A percentile compares a stretch with the other conserved stretches of the same genome.
Conservation (phyloP, 805 yeast genomes). For the Wickerhamomyces queroliae region DNA sequence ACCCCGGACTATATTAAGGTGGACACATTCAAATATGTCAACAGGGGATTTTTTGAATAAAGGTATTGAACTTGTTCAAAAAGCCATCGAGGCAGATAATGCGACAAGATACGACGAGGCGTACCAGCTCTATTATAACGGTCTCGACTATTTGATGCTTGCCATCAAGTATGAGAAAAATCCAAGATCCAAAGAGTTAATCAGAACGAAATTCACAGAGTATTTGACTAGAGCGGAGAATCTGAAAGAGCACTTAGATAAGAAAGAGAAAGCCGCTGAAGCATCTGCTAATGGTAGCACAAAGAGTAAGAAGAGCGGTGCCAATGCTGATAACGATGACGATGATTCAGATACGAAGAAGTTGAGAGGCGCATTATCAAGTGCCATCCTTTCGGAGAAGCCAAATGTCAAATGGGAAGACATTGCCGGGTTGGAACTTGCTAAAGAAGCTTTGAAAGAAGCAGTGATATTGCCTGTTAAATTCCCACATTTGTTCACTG, state of each 20-base stretch:
- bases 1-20: not conserved
- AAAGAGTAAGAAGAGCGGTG: constrained; percentile 51
- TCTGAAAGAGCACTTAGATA: constrained; percentile 81
- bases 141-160: constrained; percentile 90
- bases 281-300: constrained; percentile 36
- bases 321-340: constrained; percentile 52
- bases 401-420: constrained; percentile 95
- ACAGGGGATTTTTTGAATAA: constrained; percentile 79
- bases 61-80: constrained; percentile 92
- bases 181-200: constrained; percentile 80
- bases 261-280: constrained; percentile 38
- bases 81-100: constrained; percentile 92
- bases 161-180: constrained; percentile 95
- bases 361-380: constrained; percentile 83
- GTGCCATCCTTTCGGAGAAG: constrained; percentile 85
- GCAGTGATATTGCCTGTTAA: constrained; percentile 95
- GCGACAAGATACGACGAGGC: constrained; percentile 92
- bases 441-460: constrained; percentile 94
- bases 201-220: constrained; percentile 84
- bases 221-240: constrained; percentile 92
- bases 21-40: constrained; percentile 23
- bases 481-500: constrained; percentile 92
- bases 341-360: constrained; percentile 83
- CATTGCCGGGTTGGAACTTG: constrained; percentile 91
- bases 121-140: constrained; percentile 85